A percentile compares a stretch with the other conserved stretches of the same genome.
Evolutionary conservation across 2,329 filamentous ascomycete species (phyloP).

Genomic region (Colletotrichum tanaceti): DNA sequence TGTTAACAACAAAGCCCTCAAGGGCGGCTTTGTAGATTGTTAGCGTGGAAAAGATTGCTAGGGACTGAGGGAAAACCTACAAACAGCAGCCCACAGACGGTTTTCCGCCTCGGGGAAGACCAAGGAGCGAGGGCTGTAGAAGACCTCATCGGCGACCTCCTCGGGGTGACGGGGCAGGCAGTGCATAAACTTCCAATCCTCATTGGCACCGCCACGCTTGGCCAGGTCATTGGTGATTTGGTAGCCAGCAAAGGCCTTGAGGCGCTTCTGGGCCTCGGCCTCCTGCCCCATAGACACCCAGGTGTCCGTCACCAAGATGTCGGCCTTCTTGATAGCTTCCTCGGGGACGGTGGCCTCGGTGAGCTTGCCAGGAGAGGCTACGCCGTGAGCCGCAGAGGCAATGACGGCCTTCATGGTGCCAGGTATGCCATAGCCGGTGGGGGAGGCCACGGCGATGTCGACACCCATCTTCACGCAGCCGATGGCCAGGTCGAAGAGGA

Average conservation of each 20-base stretch:
- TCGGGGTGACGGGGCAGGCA: conserved; percentile 92
- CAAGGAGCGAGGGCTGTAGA: conserved; percentile 85
- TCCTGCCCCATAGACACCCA: conserved; percentile 99
- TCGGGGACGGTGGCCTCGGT: conserved; percentile 83
- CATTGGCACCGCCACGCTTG: conserved; percentile 84
- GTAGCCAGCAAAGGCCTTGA: conserved; percentile 88
- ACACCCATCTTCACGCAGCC: conserved; percentile 89
- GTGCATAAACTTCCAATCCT: conserved; percentile 98
- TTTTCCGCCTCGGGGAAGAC: conserved; percentile 97
- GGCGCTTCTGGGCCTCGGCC: conserved; percentile 78
- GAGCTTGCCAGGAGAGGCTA: conserved; percentile 72
- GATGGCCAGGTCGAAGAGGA: conserved; percentile 92
- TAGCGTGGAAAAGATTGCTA: conserved; percentile 7
- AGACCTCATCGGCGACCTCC: conserved; percentile 94
- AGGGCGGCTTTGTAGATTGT: conserved; percentile 68
- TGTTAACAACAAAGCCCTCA: conserved; percentile 94
- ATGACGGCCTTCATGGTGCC: conserved; percentile 79
- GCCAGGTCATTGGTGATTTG: conserved; percentile 91
- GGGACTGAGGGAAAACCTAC: conserved; percentile 58
- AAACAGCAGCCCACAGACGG: conserved; percentile 87
- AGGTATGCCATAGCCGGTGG: conserved; percentile 85
- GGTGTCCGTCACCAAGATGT: conserved; percentile 94
- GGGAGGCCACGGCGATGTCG: conserved; percentile 87
- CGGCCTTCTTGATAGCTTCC: conserved; percentile 85
- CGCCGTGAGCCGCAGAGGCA: conserved; percentile 66